Evolutionary conservation across 805 yeast genomes (phyloP), one percentile per base, ranked within the genome.

Genomic region (Scheffersomyces ergatensis): DNA sequence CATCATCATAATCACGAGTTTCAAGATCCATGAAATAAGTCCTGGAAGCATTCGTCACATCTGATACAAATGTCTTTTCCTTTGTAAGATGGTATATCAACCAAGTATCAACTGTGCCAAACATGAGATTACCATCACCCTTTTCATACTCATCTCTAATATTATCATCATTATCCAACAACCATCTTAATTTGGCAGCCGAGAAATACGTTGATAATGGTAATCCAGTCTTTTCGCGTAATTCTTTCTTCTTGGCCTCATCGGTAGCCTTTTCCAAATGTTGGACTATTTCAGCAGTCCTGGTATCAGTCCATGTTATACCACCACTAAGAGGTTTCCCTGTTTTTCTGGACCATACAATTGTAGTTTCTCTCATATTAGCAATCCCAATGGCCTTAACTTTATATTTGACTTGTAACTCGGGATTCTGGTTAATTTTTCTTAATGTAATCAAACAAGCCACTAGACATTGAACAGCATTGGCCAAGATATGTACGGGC

Each of bases 31-130:
- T 85, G 58, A 90, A 82, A 70, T 84, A 84, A 8, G 97, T 89
- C 60, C 98, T 77, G 33, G 93, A 81, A 13, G 97, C 97, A 62
- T 90, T 90, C 39, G 97, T 83, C 20, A 89, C 82, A 63, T 90
- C 98, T 1, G 96, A 82, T 35, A 86, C 83, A 58, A 78, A 87
- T 0, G 83, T 62, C 38, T 77, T 74, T 54, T 83, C 83, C 53
- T 73, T 72, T 24, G 96, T 85, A 60, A 90, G 68, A 57, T 89
- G 85, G 65, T 86, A 88, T 45, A 90, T 80, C 47, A 90, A 76
- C 98, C 98, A 90, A 15, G 96, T 81, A 63, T 90, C 98, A 34
- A 92, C 84, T 20, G 97, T 90, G 43, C 97, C 97, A 58, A 89
- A 89, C 85, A 88, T 84, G 55, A 89, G 71, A 57, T 77, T 76